A percentile compares a stretch with the other conserved stretches of the same genome.
phyloP scores from a whole-genome alignment of 441 rosid species.

The Kokia cookei region DNA sequence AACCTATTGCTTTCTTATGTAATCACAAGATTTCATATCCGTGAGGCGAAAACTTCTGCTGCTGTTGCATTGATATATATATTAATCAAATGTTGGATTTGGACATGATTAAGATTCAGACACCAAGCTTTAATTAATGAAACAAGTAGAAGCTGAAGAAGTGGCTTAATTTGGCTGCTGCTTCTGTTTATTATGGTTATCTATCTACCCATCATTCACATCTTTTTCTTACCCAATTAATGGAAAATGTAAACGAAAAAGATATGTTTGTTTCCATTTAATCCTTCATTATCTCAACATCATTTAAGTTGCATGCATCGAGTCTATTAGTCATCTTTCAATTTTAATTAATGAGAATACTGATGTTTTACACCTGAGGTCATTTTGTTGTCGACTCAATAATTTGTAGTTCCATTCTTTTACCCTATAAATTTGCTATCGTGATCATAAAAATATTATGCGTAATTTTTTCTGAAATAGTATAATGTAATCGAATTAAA shows the following conservation, averaged over 20 bases:
- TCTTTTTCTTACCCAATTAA: neutral
- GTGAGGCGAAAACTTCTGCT: too few species aligned
- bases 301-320: neutral
- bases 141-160: neutral
- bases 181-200: neutral
- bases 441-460: too few species aligned
- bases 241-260: neutral
- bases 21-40: neutral
- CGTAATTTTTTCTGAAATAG: too few species aligned
- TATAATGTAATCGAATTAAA: too few species aligned
- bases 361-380: neutral
- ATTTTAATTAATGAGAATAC: neutral
- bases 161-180: neutral
- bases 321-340: neutral
- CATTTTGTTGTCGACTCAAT: neutral
- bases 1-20: neutral
- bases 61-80: neutral
- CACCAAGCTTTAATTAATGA: neutral
- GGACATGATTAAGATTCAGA: neutral
- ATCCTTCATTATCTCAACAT: neutral
- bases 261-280: neutral
- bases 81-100: neutral
- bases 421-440: too few species aligned
- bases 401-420: neutral
- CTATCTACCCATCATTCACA: neutral